These are phyloP conservation scores for Cutaneotrichosporon spelunceum DNA, from an alignment of 1,284 basidiomycete species.

Conservation along the genomic window DNA sequence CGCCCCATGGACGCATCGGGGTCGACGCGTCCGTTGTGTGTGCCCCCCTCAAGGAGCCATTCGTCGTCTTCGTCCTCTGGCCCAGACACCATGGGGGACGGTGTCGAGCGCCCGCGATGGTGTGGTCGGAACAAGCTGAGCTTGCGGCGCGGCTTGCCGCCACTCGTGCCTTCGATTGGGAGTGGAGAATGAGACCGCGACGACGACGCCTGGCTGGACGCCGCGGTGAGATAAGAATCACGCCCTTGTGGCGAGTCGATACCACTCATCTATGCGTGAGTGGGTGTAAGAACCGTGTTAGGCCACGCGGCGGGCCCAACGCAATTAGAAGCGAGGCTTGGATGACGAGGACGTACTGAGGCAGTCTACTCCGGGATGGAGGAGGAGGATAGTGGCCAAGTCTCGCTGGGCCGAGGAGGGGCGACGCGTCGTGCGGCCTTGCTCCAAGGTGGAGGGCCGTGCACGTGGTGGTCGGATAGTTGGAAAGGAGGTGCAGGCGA, in stretches of 20 bases:
- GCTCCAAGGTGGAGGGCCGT: constrained; percentile 7
- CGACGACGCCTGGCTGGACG: not conserved
- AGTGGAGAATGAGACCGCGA: constrained; percentile 7
- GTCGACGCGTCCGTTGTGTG: constrained; percentile 20
- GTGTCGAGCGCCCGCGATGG: constrained; percentile 11
- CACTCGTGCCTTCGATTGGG: not conserved
- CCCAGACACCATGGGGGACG: constrained; percentile 8
- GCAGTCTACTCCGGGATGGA: not conserved
- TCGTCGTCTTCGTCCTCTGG: constrained; percentile 37
- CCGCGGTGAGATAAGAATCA: not conserved
- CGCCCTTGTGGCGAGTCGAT: constrained; percentile 6
- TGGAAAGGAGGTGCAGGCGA: not conserved
- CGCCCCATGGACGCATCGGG: constrained; percentile 22
- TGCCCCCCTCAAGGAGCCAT: constrained; percentile 39
- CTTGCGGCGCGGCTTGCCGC: constrained; percentile 12
- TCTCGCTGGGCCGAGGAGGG: constrained; percentile 4
- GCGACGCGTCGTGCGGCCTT: constrained; percentile 10
- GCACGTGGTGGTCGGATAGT: not conserved
- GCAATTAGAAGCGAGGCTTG: not conserved
- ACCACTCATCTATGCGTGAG: constrained; percentile 11
- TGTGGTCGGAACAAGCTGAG: constrained; percentile 16
- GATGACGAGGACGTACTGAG: not conserved
- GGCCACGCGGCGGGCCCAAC: not conserved
- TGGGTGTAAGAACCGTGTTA: not conserved
- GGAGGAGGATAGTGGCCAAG: not conserved